Evolutionary conservation across 75 land plant species (phyloP).

Genomic region (Cunninghamia lanceolata): DNA sequence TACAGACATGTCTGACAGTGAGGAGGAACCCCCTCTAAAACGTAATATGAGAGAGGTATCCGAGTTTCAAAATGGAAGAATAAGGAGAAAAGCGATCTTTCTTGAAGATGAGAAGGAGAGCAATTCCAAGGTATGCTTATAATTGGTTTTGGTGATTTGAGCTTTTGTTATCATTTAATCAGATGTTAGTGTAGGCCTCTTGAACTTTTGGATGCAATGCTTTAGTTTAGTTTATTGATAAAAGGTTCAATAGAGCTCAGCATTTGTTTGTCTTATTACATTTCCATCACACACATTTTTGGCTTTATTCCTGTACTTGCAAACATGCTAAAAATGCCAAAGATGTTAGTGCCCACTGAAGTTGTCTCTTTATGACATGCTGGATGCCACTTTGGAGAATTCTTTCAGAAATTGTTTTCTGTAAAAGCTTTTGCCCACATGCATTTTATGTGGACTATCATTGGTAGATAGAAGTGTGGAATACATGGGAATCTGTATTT

Average conservation of each 20-base stretch:
- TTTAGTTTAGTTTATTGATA: background rate
- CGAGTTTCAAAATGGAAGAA: conserved; percentile 67
- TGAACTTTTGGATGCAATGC: background rate
- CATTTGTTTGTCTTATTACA: background rate
- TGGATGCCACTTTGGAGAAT: background rate
- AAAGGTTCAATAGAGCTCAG: background rate
- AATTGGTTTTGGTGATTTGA: conserved; percentile 3
- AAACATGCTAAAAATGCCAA: background rate
- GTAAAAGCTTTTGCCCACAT: background rate
- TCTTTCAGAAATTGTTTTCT: background rate
- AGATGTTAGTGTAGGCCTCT: background rate
- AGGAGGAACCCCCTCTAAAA: background rate
- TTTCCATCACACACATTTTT: background rate
- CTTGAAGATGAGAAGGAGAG: conserved; percentile 21
- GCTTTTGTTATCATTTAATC: background rate
- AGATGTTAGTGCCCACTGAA: background rate
- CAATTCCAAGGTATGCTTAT: conserved; percentile 24
- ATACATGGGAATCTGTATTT: background rate
- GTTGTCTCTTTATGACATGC: background rate
- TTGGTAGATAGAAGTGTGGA: background rate
- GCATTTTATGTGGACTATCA: background rate
- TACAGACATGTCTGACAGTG: conserved; percentile 4
- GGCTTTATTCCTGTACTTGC: background rate
- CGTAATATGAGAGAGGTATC: conserved; percentile 37
- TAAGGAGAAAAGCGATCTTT: conserved; percentile 76